Conservation (phyloP, 179 eudicot species). For the Silene noctiflora region DNA sequence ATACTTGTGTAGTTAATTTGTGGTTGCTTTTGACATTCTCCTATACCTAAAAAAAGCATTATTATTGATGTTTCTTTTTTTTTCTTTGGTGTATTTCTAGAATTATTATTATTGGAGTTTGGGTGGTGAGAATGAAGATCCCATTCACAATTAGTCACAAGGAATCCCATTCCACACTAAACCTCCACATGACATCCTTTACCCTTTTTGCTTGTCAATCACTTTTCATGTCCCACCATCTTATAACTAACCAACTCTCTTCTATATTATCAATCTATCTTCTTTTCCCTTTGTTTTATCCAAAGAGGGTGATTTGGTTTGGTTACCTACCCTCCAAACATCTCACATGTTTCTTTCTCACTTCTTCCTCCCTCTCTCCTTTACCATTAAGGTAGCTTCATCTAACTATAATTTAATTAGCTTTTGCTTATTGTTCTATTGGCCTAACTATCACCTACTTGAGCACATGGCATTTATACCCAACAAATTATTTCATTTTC, state of each 20-base stretch:
- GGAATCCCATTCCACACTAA: slow-evolving; percentile 24
- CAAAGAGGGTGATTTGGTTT: slow-evolving; percentile 23
- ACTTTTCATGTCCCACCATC: slow-evolving; percentile 5
- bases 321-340: slow-evolving; percentile 58
- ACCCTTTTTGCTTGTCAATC: background rate
- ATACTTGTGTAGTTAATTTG: too few relatives aligned
- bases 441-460: slow-evolving; percentile 7
- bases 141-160: slow-evolving; percentile 7
- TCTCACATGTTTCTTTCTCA: slow-evolving; percentile 42
- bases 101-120: background rate
- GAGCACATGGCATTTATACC: background rate
- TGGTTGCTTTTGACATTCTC: background rate
- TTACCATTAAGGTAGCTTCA: slow-evolving; percentile 10
- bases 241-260: slow-evolving; percentile 22
- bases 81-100: too few relatives aligned
- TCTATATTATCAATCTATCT: too few relatives aligned
- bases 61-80: background rate
- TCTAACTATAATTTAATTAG: slow-evolving; percentile 4
- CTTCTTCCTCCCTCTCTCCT: background rate
- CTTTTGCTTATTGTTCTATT: background rate
- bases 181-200: slow-evolving; percentile 20
- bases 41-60: background rate
- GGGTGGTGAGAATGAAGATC: background rate
- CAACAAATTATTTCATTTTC: background rate
- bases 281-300: slow-evolving; percentile 17